Conservation (phyloP, 2,329 filamentous ascomycete species). For the Verticillium klebahnii region DNA sequence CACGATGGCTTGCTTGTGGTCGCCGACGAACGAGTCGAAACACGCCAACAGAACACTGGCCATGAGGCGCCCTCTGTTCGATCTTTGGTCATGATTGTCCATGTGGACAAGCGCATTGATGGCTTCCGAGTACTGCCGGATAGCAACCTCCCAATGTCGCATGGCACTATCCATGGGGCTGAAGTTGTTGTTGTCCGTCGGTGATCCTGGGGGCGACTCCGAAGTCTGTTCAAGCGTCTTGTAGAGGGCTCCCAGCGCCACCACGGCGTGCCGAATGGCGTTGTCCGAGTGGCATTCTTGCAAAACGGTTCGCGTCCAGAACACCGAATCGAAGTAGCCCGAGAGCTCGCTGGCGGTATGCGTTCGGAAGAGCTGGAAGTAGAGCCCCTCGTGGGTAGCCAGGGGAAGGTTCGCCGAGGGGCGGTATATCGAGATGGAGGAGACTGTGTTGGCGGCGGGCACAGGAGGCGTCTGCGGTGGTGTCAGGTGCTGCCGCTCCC, state of each 20-base stretch:
- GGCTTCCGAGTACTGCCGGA: slow-evolving; percentile 55
- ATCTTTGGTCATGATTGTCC: slow-evolving; percentile 35
- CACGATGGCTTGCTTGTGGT: slow-evolving; percentile 55
- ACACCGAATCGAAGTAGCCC: slow-evolving; percentile 62
- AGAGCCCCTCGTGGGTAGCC: slow-evolving; percentile 47
- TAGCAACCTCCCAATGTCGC: slow-evolving; percentile 55
- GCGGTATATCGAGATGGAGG: slow-evolving; percentile 31
- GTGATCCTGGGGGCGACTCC: slow-evolving; percentile 45
- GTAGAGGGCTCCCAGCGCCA: slow-evolving; percentile 62
- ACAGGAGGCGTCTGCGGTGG: slow-evolving; percentile 30
- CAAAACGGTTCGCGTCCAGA: slow-evolving; percentile 60
- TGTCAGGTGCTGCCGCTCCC: slow-evolving; percentile 13
- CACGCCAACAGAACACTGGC: slow-evolving; percentile 61
- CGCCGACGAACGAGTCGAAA: slow-evolving; percentile 63
- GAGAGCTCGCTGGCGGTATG: slow-evolving; percentile 60
- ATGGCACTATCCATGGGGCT: slow-evolving; percentile 30
- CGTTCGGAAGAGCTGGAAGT: slow-evolving; percentile 58
- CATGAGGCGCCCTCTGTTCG: slow-evolving; percentile 55
- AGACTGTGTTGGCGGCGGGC: slow-evolving; percentile 15
- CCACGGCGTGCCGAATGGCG: slow-evolving; percentile 59
- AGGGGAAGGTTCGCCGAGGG: slow-evolving; percentile 43
- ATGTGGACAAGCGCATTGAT: slow-evolving; percentile 44
- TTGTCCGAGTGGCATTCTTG: slow-evolving; percentile 59
- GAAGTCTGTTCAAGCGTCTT: slow-evolving; percentile 58
- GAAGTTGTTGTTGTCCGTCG: slow-evolving; percentile 25